Evolutionary conservation across 2,329 filamentous ascomycete genomes (phyloP).

Genomic region (Neodidymelliopsis sp.): DNA sequence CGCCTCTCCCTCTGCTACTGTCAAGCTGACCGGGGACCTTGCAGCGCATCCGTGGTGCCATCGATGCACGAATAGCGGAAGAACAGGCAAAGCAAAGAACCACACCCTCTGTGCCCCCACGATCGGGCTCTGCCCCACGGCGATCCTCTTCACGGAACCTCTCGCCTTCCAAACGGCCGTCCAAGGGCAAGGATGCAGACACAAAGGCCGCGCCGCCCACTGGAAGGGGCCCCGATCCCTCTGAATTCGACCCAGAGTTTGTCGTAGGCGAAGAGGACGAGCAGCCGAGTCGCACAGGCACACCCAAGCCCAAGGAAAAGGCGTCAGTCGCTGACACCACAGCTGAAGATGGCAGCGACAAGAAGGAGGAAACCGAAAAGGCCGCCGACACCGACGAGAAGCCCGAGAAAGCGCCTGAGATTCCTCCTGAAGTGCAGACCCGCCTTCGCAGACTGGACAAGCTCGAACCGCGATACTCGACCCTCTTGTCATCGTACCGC

Average conservation of each 20-base stretch:
- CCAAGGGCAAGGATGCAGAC: constrained; percentile 43
- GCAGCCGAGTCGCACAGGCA: constrained; percentile 66
- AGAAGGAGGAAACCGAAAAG: constrained; percentile 45
- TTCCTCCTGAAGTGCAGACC: constrained; percentile 76
- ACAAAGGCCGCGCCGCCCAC: constrained; percentile 48
- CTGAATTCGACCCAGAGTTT: constrained; percentile 87
- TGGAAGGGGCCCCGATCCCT: constrained; percentile 76
- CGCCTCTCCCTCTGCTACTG: constrained; percentile 13
- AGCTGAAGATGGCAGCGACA: constrained; percentile 35
- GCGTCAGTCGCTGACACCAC: constrained; percentile 32
- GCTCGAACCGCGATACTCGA: constrained; percentile 82
- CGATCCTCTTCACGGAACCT: constrained; percentile 55
- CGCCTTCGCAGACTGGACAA: constrained; percentile 89
- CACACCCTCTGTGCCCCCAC: constrained; percentile 53
- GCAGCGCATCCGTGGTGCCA: constrained; percentile 81
- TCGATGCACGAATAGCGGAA: constrained; percentile 87
- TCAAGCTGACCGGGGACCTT: constrained; percentile 28
- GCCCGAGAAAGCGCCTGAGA: constrained; percentile 56
- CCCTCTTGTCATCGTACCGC: constrained; percentile 70
- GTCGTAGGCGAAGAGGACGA: constrained; percentile 84
- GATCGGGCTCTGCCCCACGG: constrained; percentile 54
- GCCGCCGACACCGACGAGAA: constrained; percentile 39
- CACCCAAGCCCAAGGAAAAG: constrained; percentile 61
- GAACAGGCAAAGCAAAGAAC: constrained; percentile 82
- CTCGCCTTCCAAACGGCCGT: constrained; percentile 47